Base-by-base conservation (phyloP, 78 protist genomes). In the Guillardia theta region DNA sequence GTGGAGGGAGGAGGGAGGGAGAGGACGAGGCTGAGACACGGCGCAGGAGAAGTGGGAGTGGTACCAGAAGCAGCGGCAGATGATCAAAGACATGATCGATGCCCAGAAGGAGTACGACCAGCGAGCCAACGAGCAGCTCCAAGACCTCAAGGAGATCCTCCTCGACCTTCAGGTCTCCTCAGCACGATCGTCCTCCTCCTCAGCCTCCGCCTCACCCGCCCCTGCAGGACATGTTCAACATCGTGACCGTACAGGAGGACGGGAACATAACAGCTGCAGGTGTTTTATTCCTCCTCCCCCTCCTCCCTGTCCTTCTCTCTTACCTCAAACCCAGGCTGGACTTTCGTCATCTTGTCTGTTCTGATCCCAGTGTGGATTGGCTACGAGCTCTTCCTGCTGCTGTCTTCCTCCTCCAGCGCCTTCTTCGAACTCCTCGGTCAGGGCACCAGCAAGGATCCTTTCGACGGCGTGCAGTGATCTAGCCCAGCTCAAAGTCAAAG, bases 11-110 rank as follows among this genome's bases (percentile, higher is more conserved):
- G 6, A 58, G 6, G 4, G 2, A 27, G 70, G 21, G n/a, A n/a
- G n/a, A n/a, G n/a, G n/a, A n/a, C n/a, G n/a, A n/a, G n/a, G n/a
- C n/a, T n/a, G n/a, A n/a, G n/a, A n/a, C n/a, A n/a, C n/a, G n/a
- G n/a, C 3, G 3, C 70, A 58, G 70, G 83, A 70, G 41, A 70
- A 70, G 41, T 70, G 83, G 83, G 83, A 70, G 36, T 70, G 83
- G 83, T 70, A 70, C 22, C 83, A 70, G 83, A 24, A 70, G 83
- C 83, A 70, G 41, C 33, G 83, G 41, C 27, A 70, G 83, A 70
- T 70, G 83, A 70, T 70, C 33, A 70, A 4, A 24, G 83, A 70
- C 36, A 70, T 70, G 83, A 70, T 70, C 6, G 83, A 33, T 22
- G 9, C 83, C 0, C 83, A 70, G 83, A 70, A 70, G 41, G 9